These are phyloP conservation scores for Rhizopogon rudus DNA, from an alignment of 768 basidiomycete species.

Conservation along the genomic window DNA sequence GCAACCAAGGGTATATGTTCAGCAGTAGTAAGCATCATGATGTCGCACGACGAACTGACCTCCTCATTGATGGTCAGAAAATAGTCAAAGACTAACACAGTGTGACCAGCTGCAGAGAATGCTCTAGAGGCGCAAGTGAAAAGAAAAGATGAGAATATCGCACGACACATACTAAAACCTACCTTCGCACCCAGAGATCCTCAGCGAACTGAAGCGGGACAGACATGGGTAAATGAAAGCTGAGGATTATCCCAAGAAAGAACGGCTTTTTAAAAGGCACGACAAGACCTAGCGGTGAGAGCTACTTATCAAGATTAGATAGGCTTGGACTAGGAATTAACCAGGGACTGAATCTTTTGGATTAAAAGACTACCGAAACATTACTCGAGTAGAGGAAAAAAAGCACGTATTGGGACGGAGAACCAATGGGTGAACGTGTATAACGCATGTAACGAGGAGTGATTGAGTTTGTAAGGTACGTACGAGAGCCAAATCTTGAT, in stretches of 20 bases:
- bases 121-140: constrained; percentile 1
- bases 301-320: too few relatives aligned
- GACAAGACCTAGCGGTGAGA: too few relatives aligned
- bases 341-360: too few relatives aligned
- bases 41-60: constrained; percentile 6
- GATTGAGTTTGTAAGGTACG: too few relatives aligned
- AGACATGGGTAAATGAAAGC: background rate
- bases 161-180: background rate
- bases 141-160: background rate
- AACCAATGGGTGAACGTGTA: too few relatives aligned
- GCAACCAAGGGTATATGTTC: constrained; percentile 1
- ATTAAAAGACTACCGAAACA: too few relatives aligned
- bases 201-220: background rate
- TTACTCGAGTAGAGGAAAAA: too few relatives aligned
- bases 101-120: constrained; percentile 11
- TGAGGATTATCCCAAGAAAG: background rate
- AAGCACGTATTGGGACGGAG: too few relatives aligned
- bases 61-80: constrained; percentile 22
- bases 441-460: too few relatives aligned
- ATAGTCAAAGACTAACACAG: constrained; percentile 22
- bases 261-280: background rate
- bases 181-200: background rate
- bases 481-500: too few relatives aligned
- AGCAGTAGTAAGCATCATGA: constrained; percentile 11
- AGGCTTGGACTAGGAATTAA: too few relatives aligned